Conservation (phyloP, 2,329 filamentous ascomycete genomes). For the Diaporthe destruens region DNA sequence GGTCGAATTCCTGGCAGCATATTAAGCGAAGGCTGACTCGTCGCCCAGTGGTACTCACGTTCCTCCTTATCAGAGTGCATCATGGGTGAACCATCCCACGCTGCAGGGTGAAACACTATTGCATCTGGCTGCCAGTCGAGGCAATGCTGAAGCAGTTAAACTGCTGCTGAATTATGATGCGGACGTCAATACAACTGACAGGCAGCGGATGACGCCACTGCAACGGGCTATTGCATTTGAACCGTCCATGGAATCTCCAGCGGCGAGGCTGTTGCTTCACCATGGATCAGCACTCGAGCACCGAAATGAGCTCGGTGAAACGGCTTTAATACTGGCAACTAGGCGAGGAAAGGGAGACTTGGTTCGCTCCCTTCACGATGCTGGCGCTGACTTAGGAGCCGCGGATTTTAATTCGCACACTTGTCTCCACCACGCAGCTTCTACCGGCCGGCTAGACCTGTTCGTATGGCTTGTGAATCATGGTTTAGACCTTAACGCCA, state of each 20-base stretch:
- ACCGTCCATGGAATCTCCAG: rapidly evolving
- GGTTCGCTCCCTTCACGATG: background rate
- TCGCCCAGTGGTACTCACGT: too few relatives aligned
- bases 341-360: rapidly evolving
- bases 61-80: too few relatives aligned
- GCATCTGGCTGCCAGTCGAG: background rate
- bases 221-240: background rate
- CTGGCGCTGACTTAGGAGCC: background rate
- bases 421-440: background rate
- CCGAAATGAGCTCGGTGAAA: background rate
- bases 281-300: background rate
- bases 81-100: background rate
- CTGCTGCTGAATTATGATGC: background rate
- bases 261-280: background rate
- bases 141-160: background rate
- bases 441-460: rapidly evolving
- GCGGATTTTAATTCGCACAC: background rate
- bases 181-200: background rate
- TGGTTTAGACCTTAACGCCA: background rate
- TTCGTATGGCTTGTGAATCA: background rate
- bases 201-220: background rate
- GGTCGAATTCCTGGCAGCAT: too few relatives aligned
- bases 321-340: background rate
- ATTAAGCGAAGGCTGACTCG: too few relatives aligned
- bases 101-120: background rate